Evolutionary conservation across 2,329 filamentous ascomycete species (phyloP).

Genomic region (Huntiella decipiens): DNA sequence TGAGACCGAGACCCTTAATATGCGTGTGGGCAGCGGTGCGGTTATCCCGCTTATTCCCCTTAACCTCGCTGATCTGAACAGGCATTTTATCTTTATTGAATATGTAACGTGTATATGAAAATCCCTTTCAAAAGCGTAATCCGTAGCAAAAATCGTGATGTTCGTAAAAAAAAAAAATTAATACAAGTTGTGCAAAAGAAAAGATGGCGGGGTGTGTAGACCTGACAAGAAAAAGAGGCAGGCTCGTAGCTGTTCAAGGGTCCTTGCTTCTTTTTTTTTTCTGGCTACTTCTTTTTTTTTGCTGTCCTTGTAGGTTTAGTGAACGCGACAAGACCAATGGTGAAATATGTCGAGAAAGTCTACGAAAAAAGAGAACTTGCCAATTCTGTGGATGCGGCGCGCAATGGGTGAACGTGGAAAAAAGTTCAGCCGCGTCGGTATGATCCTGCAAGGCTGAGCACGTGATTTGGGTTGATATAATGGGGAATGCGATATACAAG

Average conservation of each 20-base stretch:
- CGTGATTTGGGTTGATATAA: slow-evolving; percentile 13
- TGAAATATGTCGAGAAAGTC: too few species aligned
- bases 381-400: too few species aligned
- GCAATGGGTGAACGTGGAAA: not conserved
- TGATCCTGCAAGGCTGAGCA: slow-evolving; percentile 11
- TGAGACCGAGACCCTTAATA: slow-evolving; percentile 85
- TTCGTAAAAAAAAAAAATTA: slow-evolving; percentile 1
- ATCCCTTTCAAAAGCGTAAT: not conserved
- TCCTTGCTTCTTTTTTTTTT: not conserved
- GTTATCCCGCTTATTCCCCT: slow-evolving; percentile 86
- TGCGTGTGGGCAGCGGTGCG: slow-evolving; percentile 93
- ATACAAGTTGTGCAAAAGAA: not conserved
- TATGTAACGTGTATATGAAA: not conserved
- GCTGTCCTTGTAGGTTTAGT: too few species aligned
- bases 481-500: not conserved
- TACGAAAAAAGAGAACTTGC: too few species aligned
- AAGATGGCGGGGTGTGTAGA: not conserved
- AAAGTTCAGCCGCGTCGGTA: slow-evolving; percentile 8
- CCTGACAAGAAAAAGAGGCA: not conserved
- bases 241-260: not conserved
- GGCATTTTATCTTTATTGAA: slow-evolving; percentile 27
- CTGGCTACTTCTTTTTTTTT: not conserved
- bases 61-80: slow-evolving; percentile 83
- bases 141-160: not conserved
- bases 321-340: too few species aligned